These are phyloP conservation scores for Astrephomene gubernaculifera DNA, from an alignment of 139 green algal genomes.

Conservation along the genomic window DNA sequence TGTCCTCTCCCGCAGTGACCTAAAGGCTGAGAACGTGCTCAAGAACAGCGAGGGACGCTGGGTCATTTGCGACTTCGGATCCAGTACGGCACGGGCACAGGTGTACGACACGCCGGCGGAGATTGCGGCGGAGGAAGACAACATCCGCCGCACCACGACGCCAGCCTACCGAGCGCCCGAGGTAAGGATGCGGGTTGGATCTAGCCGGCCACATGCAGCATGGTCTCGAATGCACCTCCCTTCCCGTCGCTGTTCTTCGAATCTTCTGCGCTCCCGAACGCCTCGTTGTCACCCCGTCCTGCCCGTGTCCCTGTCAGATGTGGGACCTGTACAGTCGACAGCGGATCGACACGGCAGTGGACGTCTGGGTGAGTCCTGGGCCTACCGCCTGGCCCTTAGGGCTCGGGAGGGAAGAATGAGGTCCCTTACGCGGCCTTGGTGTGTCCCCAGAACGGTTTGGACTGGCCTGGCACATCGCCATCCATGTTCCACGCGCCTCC, in stretches of 20 bases:
- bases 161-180: constrained; percentile 95
- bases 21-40: constrained; percentile 97
- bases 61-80: constrained; percentile 96
- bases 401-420: no score
- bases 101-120: constrained; percentile 72
- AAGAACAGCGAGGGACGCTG: constrained; percentile 75
- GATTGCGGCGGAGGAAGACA: constrained; percentile 85
- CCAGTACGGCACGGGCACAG: constrained; percentile 59
- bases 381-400: no score
- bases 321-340: constrained; percentile 86
- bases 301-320: no score
- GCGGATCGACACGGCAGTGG: constrained; percentile 82
- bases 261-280: no score
- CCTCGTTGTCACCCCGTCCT: no score
- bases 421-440: no score
- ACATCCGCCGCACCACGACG: constrained; percentile 89
- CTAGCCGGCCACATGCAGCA: no score
- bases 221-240: no score
- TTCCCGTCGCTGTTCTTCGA: no score
- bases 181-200: constrained; percentile 61
- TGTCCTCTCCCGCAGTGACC: constrained; percentile 74
- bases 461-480: no score
- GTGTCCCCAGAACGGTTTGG: no score
- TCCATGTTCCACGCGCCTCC: no score
- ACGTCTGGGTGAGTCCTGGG: constrained; percentile 88